Percentiles rank a stretch among this genome's conserved stretches.
Conservation (phyloP, 1,139 yeast species). For the Suhomyces panamericanus region DNA sequence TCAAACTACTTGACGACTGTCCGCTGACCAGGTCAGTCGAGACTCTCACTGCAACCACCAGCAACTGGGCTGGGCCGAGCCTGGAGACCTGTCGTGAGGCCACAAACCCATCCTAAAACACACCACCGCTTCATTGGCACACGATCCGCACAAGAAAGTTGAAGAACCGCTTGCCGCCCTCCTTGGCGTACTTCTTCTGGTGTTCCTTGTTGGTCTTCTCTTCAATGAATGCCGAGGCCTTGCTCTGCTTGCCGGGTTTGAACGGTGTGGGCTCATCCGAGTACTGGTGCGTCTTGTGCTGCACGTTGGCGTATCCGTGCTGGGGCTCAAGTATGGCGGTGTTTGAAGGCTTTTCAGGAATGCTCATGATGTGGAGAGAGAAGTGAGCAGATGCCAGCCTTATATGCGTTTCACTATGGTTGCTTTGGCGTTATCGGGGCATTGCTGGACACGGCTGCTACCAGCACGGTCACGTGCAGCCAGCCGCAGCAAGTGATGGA, state of each 20-base stretch:
- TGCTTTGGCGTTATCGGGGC: slow-evolving; percentile 6
- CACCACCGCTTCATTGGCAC: slow-evolving; percentile 4
- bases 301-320: slow-evolving; percentile 34
- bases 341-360: slow-evolving; percentile 36
- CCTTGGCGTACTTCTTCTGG: slow-evolving; percentile 41
- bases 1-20: too few species aligned
- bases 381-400: not conserved
- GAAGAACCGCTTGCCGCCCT: slow-evolving; percentile 26
- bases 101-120: not conserved
- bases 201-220: slow-evolving; percentile 38
- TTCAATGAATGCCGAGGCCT: slow-evolving; percentile 30
- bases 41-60: too few species aligned
- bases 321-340: slow-evolving; percentile 31
- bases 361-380: slow-evolving; percentile 16
- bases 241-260: slow-evolving; percentile 29
- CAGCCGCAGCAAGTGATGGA: slow-evolving; percentile 2
- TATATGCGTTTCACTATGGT: slow-evolving; percentile 5
- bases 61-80: too few species aligned
- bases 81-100: not conserved
- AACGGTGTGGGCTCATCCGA: slow-evolving; percentile 40
- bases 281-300: slow-evolving; percentile 36
- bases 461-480: not conserved
- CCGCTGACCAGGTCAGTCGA: too few species aligned
- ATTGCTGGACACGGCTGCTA: slow-evolving; percentile 10
- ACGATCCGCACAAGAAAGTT: slow-evolving; percentile 10